A percentile compares a stretch with the other conserved stretches of the same genome.
Evolutionary conservation across 2,329 filamentous ascomycete species (phyloP).

Genomic region (Penicillium sp.): DNA sequence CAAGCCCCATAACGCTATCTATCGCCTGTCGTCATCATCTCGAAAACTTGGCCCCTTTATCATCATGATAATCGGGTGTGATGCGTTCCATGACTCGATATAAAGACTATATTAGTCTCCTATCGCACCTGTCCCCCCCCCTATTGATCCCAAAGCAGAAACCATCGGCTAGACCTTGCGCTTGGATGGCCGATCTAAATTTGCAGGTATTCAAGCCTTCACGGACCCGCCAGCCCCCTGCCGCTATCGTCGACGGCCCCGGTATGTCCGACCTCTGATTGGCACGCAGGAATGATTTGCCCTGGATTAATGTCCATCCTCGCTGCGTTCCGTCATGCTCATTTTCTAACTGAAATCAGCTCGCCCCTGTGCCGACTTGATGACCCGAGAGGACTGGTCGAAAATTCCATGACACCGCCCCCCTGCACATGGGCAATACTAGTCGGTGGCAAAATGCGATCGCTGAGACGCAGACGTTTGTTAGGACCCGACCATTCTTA

Average conservation of each 20-base stretch:
- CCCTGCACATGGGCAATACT: neutral
- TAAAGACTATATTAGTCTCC: neutral
- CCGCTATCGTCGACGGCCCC: slow-evolving; percentile 21
- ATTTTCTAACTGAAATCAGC: neutral
- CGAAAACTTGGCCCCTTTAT: slow-evolving; percentile 16
- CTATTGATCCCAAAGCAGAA: neutral
- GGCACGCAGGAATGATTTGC: slow-evolving; percentile 21
- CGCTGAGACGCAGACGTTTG: neutral
- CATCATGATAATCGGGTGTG: slow-evolving; percentile 12
- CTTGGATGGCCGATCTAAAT: slow-evolving; percentile 28
- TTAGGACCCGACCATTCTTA: neutral
- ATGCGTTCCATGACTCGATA: neutral
- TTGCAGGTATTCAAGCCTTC: slow-evolving; percentile 25
- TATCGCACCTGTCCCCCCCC: neutral
- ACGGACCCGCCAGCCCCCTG: slow-evolving; percentile 23
- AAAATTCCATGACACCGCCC: slow-evolving; percentile 2
- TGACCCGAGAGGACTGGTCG: neutral
- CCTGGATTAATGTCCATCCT: slow-evolving; percentile 15
- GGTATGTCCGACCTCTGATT: slow-evolving; percentile 22
- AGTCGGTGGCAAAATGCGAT: slow-evolving; percentile 5
- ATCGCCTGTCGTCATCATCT: slow-evolving; percentile 18
- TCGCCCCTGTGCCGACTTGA: slow-evolving; percentile 2
- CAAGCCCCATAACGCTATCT: slow-evolving; percentile 11
- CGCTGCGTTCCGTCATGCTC: slow-evolving; percentile 5
- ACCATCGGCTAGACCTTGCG: slow-evolving; percentile 1